Evolutionary conservation across 345 rosid genomes (phyloP).

Genomic region (Lepidium sativum): DNA sequence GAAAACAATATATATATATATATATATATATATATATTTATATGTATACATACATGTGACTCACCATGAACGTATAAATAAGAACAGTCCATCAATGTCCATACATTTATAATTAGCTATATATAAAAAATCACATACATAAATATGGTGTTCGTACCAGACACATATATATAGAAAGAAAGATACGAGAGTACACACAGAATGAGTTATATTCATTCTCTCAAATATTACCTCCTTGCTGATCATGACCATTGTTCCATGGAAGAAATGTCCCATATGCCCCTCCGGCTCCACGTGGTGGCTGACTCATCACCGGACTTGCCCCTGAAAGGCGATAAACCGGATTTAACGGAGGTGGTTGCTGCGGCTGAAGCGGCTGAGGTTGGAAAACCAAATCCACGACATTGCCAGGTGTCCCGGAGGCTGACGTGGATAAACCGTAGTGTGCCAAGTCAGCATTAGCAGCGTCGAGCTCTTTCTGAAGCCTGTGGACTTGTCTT

Average conservation of each 20-base stretch:
- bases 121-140: not conserved
- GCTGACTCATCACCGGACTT: conserved; percentile 22
- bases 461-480: conserved; percentile 82
- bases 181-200: too few species aligned
- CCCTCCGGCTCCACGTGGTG: conserved; percentile 32
- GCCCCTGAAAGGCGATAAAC: conserved; percentile 18
- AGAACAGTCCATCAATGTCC: not conserved
- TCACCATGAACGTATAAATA: not conserved
- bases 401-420: conserved; percentile 8
- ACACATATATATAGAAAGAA: not conserved
- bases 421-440: conserved; percentile 36
- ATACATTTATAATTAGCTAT: not conserved
- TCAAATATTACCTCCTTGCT: conserved; percentile 54
- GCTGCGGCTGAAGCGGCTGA: conserved; percentile 18
- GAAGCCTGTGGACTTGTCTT: conserved; percentile 81
- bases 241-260: conserved; percentile 48
- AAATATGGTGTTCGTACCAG: not conserved
- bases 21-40: too few species aligned
- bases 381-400: conserved; percentile 27
- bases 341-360: conserved; percentile 6
- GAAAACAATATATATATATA: too few species aligned
- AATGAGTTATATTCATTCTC: too few species aligned
- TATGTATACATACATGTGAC: not conserved
- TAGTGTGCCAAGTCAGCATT: conserved; percentile 70
- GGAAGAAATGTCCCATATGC: conserved; percentile 35